phyloP scores from a whole-genome alignment of 139 green algal species.

The Trebouxia sp. region DNA sequence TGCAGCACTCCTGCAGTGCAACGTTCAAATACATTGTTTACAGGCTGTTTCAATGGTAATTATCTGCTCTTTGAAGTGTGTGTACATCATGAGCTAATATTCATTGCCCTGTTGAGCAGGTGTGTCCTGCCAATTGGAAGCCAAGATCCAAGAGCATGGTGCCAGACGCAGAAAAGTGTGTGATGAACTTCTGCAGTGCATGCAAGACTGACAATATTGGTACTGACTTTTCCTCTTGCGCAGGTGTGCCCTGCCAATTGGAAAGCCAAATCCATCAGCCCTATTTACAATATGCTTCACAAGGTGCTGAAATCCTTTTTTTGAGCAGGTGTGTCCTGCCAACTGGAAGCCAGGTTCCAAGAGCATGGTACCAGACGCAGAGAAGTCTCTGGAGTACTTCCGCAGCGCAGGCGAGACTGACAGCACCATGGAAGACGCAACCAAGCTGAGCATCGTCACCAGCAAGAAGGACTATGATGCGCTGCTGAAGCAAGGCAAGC shows the following conservation, averaged over 20 bases:
- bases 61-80: neutral
- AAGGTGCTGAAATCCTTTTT: too few relatives aligned
- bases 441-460: conserved; percentile 46
- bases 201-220: neutral
- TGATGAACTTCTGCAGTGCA: too few relatives aligned
- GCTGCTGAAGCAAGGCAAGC: conserved; percentile 35
- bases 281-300: too few relatives aligned
- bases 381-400: neutral
- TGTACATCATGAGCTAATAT: too few relatives aligned
- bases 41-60: too few relatives aligned
- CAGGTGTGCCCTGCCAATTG: conserved; percentile 80
- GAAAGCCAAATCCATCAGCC: conserved; percentile 86
- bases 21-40: too few relatives aligned
- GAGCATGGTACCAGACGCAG: conserved; percentile 84
- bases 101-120: conserved; percentile 43
- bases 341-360: conserved; percentile 93
- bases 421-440: conserved; percentile 36
- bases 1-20: too few relatives aligned
- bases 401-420: neutral
- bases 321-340: conserved; percentile 83
- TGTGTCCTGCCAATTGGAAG: too few relatives aligned
- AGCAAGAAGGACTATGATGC: conserved; percentile 45
- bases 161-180: too few relatives aligned
- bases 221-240: too few relatives aligned
- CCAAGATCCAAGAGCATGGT: too few relatives aligned